A percentile compares a stretch with the other conserved stretches of the same genome.
Conservation (phyloP, 2,329 filamentous ascomycete genomes). For the Penicillium sp. region DNA sequence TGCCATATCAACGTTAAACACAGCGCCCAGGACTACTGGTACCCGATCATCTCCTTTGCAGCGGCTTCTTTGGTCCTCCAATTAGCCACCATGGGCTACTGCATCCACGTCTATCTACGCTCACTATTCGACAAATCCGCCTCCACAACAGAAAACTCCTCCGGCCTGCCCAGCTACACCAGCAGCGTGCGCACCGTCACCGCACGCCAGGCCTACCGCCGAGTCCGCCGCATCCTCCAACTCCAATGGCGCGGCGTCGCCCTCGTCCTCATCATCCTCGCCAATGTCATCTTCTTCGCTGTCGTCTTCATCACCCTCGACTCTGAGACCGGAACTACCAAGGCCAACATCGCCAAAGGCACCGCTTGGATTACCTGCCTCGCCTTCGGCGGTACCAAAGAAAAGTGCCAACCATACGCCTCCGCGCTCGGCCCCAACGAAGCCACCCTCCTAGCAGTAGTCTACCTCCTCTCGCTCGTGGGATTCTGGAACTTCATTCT, state of each 20-base stretch:
- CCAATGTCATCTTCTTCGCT: conserved; percentile 91
- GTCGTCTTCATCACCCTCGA: conserved; percentile 88
- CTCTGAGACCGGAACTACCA: conserved; percentile 62
- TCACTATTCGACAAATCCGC: conserved; percentile 73
- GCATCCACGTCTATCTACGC: conserved; percentile 89
- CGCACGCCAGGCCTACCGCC: conserved; percentile 82
- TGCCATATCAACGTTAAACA: conserved; percentile 94
- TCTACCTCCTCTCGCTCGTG: conserved; percentile 81
- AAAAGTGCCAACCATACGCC: conserved; percentile 65
- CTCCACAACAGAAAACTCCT: conserved; percentile 60
- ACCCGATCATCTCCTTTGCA: conserved; percentile 78
- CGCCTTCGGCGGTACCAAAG: conserved; percentile 61
- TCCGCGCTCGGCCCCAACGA: conserved; percentile 68
- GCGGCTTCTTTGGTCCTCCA: conserved; percentile 77
- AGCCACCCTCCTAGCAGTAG: conserved; percentile 74
- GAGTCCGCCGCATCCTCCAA: conserved; percentile 81
- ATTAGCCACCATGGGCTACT: conserved; percentile 83
- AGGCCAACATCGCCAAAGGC: conserved; percentile 59
- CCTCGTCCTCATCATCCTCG: conserved; percentile 85
- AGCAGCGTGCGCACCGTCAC: conserved; percentile 77
- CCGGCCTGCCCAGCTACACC: conserved; percentile 72
- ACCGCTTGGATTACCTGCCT: conserved; percentile 73
- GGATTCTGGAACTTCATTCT: conserved; percentile 84
- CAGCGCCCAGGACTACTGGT: conserved; percentile 85
- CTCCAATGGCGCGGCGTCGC: conserved; percentile 93